phyloP scores from a whole-genome alignment of 2,329 filamentous ascomycete genomes.

The Rutstroemia sydowiana region DNA sequence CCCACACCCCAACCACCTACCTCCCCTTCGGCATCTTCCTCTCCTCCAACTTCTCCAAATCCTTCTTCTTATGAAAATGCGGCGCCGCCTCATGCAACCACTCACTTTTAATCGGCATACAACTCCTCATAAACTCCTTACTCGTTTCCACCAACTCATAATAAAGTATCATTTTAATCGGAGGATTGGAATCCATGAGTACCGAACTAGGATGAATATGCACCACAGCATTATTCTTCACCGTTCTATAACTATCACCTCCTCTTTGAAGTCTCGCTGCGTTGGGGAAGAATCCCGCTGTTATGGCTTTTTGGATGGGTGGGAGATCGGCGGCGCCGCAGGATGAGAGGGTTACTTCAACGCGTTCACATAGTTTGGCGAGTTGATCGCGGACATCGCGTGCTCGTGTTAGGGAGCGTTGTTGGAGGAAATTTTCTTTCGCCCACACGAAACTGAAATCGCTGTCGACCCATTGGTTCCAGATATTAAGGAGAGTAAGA shows the following conservation, averaged over 20 bases:
- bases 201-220: constrained; percentile 88
- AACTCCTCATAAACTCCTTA: constrained; percentile 89
- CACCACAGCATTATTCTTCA: constrained; percentile 83
- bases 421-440: constrained; percentile 88
- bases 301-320: constrained; percentile 81
- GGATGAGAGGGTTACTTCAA: constrained; percentile 70
- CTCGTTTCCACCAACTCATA: constrained; percentile 74
- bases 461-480: constrained; percentile 89
- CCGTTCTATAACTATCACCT: constrained; percentile 81
- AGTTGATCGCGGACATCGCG: constrained; percentile 91
- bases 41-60: constrained; percentile 75
- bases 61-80: constrained; percentile 90
- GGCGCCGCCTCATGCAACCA: constrained; percentile 89
- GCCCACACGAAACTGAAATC: constrained; percentile 86
- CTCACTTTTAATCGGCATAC: constrained; percentile 73
- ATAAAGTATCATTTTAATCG: constrained; percentile 76
- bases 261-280: constrained; percentile 75
- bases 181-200: constrained; percentile 69
- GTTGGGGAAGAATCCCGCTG: constrained; percentile 90
- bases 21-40: constrained; percentile 60
- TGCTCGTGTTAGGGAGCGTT: constrained; percentile 79
- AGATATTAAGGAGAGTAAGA: constrained; percentile 81
- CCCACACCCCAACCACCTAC: too few relatives aligned
- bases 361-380: constrained; percentile 82
- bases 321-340: constrained; percentile 64